phyloP scores from a whole-genome alignment of 768 basidiomycete species.

The Kwoniella sp. region DNA sequence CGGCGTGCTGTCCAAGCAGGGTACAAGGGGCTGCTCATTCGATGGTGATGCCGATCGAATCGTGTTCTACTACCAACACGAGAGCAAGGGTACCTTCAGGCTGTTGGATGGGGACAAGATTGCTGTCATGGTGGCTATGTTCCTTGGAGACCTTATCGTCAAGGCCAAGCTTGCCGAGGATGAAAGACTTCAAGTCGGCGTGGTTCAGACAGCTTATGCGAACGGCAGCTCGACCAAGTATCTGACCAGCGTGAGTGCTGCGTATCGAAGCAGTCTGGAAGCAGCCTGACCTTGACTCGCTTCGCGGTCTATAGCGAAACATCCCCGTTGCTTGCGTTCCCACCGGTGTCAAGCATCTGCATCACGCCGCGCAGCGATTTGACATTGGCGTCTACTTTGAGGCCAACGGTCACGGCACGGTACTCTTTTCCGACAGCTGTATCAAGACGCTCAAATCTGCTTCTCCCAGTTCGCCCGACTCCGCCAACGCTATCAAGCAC shows the following conservation, averaged over 20 bases:
- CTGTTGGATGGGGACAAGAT: constrained; percentile 99
- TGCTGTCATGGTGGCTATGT: constrained; percentile 83
- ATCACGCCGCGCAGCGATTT: constrained; percentile 91
- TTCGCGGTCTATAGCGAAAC: constrained; percentile 64
- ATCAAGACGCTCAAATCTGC: constrained; percentile 60
- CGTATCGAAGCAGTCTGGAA: neutral
- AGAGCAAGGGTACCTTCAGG: constrained; percentile 57
- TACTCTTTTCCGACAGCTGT: constrained; percentile 79
- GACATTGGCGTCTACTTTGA: constrained; percentile 99
- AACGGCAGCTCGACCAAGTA: constrained; percentile 96
- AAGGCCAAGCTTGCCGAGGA: constrained; percentile 74
- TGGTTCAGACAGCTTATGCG: constrained; percentile 97
- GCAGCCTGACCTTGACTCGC: neutral
- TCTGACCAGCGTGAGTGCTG: constrained; percentile 55
- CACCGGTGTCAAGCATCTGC: constrained; percentile 96
- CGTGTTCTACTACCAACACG: constrained; percentile 79
- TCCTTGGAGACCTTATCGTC: constrained; percentile 84
- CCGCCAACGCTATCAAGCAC: constrained; percentile 71
- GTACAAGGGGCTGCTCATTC: constrained; percentile 78
- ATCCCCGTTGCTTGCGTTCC: constrained; percentile 91
- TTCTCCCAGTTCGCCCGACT: constrained; percentile 74
- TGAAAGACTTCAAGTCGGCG: constrained; percentile 72
- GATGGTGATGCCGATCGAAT: constrained; percentile 97
- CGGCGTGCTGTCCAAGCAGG: constrained; percentile 51
- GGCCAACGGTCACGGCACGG: constrained; percentile 97